phyloP scores from a whole-genome alignment of 2,329 filamentous ascomycete species.

The Colletotrichum chrysophilum region DNA sequence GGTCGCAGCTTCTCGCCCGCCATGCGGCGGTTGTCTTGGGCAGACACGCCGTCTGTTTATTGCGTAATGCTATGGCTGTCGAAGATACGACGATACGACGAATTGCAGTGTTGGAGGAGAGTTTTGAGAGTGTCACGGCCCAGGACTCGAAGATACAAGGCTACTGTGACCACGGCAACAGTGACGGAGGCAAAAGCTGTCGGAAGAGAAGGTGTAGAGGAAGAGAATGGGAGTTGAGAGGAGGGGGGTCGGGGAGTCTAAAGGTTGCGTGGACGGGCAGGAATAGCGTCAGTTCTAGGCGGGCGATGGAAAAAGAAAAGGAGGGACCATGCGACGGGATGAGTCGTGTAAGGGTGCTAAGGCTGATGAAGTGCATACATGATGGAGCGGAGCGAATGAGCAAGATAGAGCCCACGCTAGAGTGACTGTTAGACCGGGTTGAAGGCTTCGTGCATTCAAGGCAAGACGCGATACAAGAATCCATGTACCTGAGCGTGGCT shows the following conservation, averaged over 20 bases:
- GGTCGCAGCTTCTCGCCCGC: conserved; percentile 15
- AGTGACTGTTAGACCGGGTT: conserved; percentile 2
- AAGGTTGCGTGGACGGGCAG: neutral
- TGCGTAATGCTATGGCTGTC: neutral
- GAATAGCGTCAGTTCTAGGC: neutral
- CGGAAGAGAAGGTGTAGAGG: neutral
- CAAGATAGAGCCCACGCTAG: conserved; percentile 5
- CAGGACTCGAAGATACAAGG: neutral
- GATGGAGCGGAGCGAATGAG: neutral
- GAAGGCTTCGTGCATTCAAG: conserved; percentile 11
- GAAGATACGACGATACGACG: neutral
- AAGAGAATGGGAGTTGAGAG: neutral
- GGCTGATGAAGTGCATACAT: conserved; percentile 12
- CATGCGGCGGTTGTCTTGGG: neutral
- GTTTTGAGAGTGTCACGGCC: neutral
- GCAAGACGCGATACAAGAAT: neutral
- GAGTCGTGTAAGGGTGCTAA: conserved; percentile 16
- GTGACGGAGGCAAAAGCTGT: neutral
- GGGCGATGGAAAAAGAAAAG: conserved; percentile 11
- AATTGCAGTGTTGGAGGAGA: rapidly evolving
- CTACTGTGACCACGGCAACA: neutral
- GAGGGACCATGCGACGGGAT: conserved; percentile 16
- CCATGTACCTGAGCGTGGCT: conserved; percentile 12
- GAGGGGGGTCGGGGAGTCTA: conserved; percentile 7
- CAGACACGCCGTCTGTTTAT: neutral